Base-by-base conservation (phyloP, 306 rosid species). In the Rosa chinensis region DNA sequence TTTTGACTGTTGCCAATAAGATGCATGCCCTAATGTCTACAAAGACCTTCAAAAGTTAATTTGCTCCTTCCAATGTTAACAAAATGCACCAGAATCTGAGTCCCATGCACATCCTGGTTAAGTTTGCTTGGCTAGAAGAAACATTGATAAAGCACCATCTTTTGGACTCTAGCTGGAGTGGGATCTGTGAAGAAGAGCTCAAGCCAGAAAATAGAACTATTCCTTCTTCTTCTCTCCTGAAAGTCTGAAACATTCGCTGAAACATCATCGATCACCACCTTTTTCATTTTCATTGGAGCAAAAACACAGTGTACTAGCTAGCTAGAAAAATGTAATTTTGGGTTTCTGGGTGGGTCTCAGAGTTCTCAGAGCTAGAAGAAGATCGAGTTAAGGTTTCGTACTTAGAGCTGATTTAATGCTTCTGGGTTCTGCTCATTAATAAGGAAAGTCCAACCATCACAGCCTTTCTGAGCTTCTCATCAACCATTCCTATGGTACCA, bases 61-160 rank as follows among this genome's bases (percentile, higher is more conserved):
- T n/a, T 58, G 63, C 13, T n/a, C 32, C 63, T 58, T 58, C 63
- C 63, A n/a, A n/a, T n/a, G 63, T 56, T 56, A n/a, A 56, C 32
- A 10, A 20, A 23, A 10, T 23, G 8, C 37, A 32, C 37, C 7
- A n/a, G 23, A 59, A 23, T 61, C 39, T 1, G 39, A 61, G 66
- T 59, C 66, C 37, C 66, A 61, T 25, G 1, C 64, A 58, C 67
- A 61, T 23, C 14, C 28, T 59, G 66, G 66, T 59, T 23, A 0
- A 8, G 28, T 56, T 53, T 56, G 62, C 13, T n/a, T 56, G 62
- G 28, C 62, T 56, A 56, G 62, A n/a, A 25, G 11, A 23, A 59
- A 23, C 35, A 23, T 59, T 23, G 37, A 59, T 59, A 8, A 1
- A 9, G 37, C 66, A 59, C 66, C 66, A 23, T 10, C 0, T 59